Conservation (phyloP, 225 moss, liverwort and hornwort species). For the Takakia lepidozioides region DNA sequence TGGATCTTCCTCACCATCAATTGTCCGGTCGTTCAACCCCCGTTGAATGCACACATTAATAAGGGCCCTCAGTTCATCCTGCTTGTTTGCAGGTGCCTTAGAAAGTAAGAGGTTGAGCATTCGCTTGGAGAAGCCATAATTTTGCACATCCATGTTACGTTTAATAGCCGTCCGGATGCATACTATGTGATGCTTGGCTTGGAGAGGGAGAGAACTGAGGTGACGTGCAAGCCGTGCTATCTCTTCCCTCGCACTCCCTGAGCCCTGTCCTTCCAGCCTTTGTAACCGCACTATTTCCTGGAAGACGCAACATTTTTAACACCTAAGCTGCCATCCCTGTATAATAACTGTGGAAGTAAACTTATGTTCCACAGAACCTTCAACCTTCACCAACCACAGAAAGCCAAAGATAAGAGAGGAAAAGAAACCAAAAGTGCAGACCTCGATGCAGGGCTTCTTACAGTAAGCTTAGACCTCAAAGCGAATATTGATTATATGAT, state of each 20-base stretch:
- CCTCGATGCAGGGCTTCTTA: too few species aligned
- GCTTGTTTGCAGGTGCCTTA: conserved; percentile 92
- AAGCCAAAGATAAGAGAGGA: too few species aligned
- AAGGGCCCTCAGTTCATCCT: conserved; percentile 77
- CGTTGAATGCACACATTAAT: conserved; percentile 76
- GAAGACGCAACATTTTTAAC: too few species aligned
- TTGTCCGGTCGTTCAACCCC: conserved; percentile 77
- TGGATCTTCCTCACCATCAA: conserved; percentile 94
- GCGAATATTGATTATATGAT: too few species aligned
- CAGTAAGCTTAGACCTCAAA: too few species aligned
- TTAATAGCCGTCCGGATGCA: conserved; percentile 99
- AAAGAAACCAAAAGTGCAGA: too few species aligned
- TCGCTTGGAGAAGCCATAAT: conserved; percentile 88
- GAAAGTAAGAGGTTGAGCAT: conserved; percentile 90
- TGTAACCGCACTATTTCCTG: conserved; percentile 97
- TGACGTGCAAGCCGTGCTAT: conserved; percentile 96
- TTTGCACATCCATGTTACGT: conserved; percentile 98
- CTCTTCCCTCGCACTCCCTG: conserved; percentile 89
- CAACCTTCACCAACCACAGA: too few species aligned
- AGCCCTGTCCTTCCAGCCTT: conserved; percentile 92
- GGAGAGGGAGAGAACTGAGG: conserved; percentile 84
- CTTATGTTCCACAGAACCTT: too few species aligned
- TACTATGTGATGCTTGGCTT: conserved; percentile 92
- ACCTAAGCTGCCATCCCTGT: too few species aligned
- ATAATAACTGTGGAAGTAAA: too few species aligned